Evolutionary conservation across 306 rosid genomes (phyloP).

Genomic region (Inga oerstediana): DNA sequence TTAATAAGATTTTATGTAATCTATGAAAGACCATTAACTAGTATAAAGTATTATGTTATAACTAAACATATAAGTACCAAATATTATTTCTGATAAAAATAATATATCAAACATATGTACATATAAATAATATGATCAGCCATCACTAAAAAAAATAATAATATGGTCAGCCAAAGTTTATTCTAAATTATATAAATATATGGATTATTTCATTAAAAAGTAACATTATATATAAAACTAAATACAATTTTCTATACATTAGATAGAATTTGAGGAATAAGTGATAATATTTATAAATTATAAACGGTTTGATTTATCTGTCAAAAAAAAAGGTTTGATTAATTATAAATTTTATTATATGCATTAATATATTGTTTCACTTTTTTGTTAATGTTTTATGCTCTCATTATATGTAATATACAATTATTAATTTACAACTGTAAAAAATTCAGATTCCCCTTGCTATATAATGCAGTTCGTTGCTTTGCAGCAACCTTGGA

Average conservation of each 20-base stretch:
- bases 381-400: not conserved
- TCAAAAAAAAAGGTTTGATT: too few species aligned
- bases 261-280: too few species aligned
- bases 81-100: not conserved
- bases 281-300: not conserved
- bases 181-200: not conserved
- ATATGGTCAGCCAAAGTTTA: not conserved
- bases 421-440: not conserved
- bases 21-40: not conserved
- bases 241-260: not conserved
- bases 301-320: too few species aligned
- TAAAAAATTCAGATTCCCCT: not conserved
- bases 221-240: not conserved
- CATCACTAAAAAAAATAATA: not conserved
- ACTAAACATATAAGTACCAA: not conserved
- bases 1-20: not conserved
- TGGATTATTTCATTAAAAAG: too few species aligned
- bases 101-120: not conserved
- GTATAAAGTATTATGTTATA: too few species aligned
- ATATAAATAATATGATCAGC: not conserved
- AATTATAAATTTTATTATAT: not conserved
- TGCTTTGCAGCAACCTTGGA: constrained; percentile 34
- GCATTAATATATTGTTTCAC: not conserved
- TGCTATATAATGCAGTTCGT: not conserved
- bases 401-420: not conserved